Conservation (phyloP, 176 grass and related monocot species). For the Alopecurus myosuroides region DNA sequence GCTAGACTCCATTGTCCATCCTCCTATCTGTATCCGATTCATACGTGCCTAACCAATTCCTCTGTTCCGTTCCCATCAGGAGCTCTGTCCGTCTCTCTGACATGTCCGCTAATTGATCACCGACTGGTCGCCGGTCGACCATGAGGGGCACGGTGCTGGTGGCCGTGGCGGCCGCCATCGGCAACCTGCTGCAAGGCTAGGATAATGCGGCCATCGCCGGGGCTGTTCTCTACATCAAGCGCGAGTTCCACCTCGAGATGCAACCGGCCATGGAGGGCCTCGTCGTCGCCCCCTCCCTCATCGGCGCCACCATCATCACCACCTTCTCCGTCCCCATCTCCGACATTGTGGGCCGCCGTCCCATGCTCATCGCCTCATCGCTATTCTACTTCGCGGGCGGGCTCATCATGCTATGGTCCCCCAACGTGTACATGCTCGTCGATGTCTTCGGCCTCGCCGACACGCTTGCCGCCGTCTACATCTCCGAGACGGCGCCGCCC, state of each 20-base stretch:
- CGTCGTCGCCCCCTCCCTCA: constrained; percentile 71
- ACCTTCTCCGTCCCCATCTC: constrained; percentile 81
- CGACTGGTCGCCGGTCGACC: neutral
- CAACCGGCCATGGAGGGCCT: constrained; percentile 74
- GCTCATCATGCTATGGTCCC: constrained; percentile 72
- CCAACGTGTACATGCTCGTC: constrained; percentile 57
- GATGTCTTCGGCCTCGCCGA: constrained; percentile 77
- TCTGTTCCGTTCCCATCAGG: constrained; percentile 65
- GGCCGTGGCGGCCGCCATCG: constrained; percentile 63
- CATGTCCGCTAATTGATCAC: constrained; percentile 47
- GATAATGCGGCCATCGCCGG: constrained; percentile 84
- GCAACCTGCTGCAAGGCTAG: constrained; percentile 73
- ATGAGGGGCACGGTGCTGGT: constrained; percentile 68
- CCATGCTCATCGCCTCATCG: constrained; percentile 72
- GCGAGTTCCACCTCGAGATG: constrained; percentile 60
- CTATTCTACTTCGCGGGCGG: constrained; percentile 58
- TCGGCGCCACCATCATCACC: constrained; percentile 87
- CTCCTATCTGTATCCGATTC: too few species aligned
- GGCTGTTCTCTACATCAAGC: constrained; percentile 76
- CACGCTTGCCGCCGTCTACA: constrained; percentile 81
- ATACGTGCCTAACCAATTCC: too few species aligned
- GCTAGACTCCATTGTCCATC: too few species aligned
- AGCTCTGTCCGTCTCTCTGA: constrained; percentile 77
- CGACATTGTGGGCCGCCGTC: constrained; percentile 63
- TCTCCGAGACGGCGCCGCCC: constrained; percentile 75